Evolutionary conservation across 805 yeast genomes (phyloP).

Genomic region (Groenewaldozyma tartarivorans): DNA sequence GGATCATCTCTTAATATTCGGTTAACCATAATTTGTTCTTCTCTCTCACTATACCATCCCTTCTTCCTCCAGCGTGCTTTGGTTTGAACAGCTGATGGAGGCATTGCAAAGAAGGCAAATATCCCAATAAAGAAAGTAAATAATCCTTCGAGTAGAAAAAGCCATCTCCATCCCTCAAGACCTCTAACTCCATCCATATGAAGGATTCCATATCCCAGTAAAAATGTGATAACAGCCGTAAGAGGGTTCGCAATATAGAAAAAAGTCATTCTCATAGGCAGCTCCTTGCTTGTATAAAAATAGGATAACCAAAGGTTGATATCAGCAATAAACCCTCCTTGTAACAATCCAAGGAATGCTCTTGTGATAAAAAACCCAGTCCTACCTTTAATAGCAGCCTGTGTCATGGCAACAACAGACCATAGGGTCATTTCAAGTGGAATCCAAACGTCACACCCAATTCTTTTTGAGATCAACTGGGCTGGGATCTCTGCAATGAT

Average conservation of each 20-base stretch:
- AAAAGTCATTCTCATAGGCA: constrained; percentile 44
- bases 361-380: constrained; percentile 40
- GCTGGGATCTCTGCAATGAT: constrained; percentile 55
- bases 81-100: constrained; percentile 43
- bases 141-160: constrained; percentile 51
- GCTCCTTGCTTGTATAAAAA: constrained; percentile 46
- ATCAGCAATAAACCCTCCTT: constrained; percentile 60
- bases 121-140: constrained; percentile 44
- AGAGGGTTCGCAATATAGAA: constrained; percentile 47
- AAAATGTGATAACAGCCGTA: constrained; percentile 35
- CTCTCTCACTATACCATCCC: constrained; percentile 46
- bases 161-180: constrained; percentile 51
- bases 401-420: constrained; percentile 47
- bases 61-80: constrained; percentile 35
- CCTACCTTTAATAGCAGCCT: constrained; percentile 33
- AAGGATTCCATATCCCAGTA: constrained; percentile 43
- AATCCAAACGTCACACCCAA: constrained; percentile 57
- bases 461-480: constrained; percentile 48
- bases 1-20: constrained; percentile 57
- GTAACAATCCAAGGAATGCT: constrained; percentile 43
- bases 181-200: constrained; percentile 37
- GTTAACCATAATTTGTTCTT: constrained; percentile 49
- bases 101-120: constrained; percentile 36
- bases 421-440: constrained; percentile 48
- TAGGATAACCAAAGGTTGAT: constrained; percentile 51